Evolutionary conservation across 345 rosid species (phyloP).

Genomic region (Citrus cavaleriei): DNA sequence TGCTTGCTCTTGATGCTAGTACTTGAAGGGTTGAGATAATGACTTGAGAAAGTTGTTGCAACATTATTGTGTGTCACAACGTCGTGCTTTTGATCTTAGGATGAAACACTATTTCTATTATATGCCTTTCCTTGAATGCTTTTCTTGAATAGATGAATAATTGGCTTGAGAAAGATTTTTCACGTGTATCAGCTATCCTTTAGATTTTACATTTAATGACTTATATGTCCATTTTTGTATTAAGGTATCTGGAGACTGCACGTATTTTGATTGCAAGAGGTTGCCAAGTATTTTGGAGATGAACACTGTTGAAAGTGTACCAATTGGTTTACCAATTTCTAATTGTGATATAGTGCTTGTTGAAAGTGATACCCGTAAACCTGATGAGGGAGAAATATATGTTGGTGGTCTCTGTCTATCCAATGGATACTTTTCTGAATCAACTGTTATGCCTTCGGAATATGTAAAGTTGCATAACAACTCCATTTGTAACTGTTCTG

Average conservation of each 20-base stretch:
- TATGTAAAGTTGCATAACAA: slow-evolving; percentile 44
- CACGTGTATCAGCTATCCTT: not conserved
- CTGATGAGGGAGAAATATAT: slow-evolving; percentile 66
- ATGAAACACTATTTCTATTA: not conserved
- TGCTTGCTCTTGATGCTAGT: not conserved
- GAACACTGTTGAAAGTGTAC: slow-evolving; percentile 66
- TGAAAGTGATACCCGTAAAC: slow-evolving; percentile 35
- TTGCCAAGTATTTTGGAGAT: slow-evolving; percentile 65
- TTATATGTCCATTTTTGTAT: slow-evolving; percentile 22
- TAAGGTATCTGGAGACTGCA: slow-evolving; percentile 94
- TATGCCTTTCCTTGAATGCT: slow-evolving; percentile 1
- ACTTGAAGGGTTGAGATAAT: not conserved
- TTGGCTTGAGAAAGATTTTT: not conserved
- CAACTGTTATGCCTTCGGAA: slow-evolving; percentile 25
- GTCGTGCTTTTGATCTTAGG: not conserved
- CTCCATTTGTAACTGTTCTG: slow-evolving; percentile 32
- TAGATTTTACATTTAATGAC: not conserved
- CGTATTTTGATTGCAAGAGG: slow-evolving; percentile 82
- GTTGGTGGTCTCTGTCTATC: slow-evolving; percentile 74
- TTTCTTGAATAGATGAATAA: not conserved
- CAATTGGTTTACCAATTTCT: slow-evolving; percentile 82
- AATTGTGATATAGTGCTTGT: slow-evolving; percentile 60
- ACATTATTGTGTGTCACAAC: not conserved
- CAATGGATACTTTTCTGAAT: slow-evolving; percentile 50
- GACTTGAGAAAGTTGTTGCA: not conserved